These are phyloP conservation scores for Pythium aquatile DNA, from an alignment of 352 stramenopile species.

Conservation along the genomic window DNA sequence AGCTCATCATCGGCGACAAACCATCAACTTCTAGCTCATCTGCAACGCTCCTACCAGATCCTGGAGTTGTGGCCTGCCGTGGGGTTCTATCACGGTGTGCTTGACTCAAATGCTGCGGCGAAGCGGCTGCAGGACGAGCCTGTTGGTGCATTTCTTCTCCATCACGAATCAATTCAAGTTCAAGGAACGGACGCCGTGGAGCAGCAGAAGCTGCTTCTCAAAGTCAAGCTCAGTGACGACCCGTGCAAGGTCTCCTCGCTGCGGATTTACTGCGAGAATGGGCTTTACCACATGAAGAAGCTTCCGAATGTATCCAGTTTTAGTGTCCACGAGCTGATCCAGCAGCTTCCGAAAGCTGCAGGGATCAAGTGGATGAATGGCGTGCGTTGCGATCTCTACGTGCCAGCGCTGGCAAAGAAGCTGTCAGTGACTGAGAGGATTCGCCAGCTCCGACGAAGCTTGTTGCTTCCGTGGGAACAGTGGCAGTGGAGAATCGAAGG, in stretches of 20 bases:
- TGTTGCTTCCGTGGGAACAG: constrained; percentile 13
- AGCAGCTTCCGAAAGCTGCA: constrained; percentile 36
- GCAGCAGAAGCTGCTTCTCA: constrained; percentile 24
- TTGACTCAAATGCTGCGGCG: constrained; percentile 34
- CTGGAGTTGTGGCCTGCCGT: constrained; percentile 56
- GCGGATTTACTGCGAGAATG: constrained; percentile 35
- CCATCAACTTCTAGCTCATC: constrained; percentile 16
- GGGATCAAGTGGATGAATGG: constrained; percentile 37
- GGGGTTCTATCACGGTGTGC: constrained; percentile 49
- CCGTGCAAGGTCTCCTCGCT: constrained; percentile 42
- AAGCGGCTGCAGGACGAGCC: constrained; percentile 26
- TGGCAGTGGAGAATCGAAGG: constrained; percentile 6
- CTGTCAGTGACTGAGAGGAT: constrained; percentile 8
- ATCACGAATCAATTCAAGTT: constrained; percentile 20
- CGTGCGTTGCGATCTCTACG: constrained; percentile 31
- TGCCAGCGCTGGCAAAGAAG: constrained; percentile 22
- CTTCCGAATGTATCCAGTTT: constrained; percentile 31
- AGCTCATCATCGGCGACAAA: background rate
- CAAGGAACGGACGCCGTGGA: background rate
- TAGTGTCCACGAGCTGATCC: constrained; percentile 48
- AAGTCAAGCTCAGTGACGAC: constrained; percentile 43
- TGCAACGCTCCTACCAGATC: constrained; percentile 44
- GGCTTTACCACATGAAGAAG: constrained; percentile 40
- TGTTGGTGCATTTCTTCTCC: constrained; percentile 47
- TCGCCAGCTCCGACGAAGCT: background rate